phyloP scores from a whole-genome alignment of 2,329 filamentous ascomycete genomes.

The Apiospora arundinis region DNA sequence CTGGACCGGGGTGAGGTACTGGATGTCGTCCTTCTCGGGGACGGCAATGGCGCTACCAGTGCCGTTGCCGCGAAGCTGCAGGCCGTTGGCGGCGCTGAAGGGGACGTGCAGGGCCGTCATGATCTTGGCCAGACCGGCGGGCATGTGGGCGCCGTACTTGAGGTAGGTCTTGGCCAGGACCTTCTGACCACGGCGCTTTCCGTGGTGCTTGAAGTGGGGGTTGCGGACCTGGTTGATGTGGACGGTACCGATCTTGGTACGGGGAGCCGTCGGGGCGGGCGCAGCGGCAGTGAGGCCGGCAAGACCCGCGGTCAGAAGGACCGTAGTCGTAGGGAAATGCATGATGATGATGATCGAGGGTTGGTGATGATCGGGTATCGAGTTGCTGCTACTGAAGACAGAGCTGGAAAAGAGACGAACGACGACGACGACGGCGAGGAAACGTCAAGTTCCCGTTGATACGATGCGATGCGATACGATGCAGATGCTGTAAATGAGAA shows the following conservation, averaged over 20 bases:
- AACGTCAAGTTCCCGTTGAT: conserved; percentile 13
- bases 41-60: conserved; percentile 28
- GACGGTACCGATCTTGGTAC: conserved; percentile 20
- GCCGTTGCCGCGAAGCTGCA: conserved; percentile 20
- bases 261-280: background rate
- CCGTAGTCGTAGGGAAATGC: background rate
- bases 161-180: conserved; percentile 32
- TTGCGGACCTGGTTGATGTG: conserved; percentile 27
- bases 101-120: conserved; percentile 21
- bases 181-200: conserved; percentile 23
- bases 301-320: conserved; percentile 9
- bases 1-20: conserved; percentile 26
- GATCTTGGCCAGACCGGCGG: conserved; percentile 26
- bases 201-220: conserved; percentile 26
- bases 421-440: conserved; percentile 7
- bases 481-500: background rate
- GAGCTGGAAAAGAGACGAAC: background rate
- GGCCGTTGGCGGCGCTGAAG: conserved; percentile 6
- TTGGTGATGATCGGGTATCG: background rate
- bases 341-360: background rate
- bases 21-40: conserved; percentile 25
- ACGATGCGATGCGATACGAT: conserved; percentile 6
- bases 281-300: conserved; percentile 20
- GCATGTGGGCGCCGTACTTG: conserved; percentile 29
- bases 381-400: background rate